Conservation (phyloP, 257 asterid species). For the Anisodus acutangulus region DNA sequence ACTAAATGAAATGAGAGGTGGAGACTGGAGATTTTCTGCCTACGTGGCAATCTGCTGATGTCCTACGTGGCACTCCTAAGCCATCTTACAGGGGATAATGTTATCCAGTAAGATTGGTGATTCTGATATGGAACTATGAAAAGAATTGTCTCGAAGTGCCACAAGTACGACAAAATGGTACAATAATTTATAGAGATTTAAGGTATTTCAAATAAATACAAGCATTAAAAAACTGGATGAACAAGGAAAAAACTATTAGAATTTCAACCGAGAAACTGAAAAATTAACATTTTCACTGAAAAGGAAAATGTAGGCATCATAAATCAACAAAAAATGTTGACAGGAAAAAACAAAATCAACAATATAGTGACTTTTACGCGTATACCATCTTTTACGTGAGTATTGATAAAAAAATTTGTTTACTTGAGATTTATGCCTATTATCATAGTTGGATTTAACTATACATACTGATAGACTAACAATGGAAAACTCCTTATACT, state of each 20-base stretch:
- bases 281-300: neutral
- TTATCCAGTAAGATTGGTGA: constrained; percentile 37
- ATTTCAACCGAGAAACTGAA: neutral
- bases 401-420: too few relatives aligned
- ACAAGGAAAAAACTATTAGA: neutral
- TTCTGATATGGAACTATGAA: neutral
- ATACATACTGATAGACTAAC: too few relatives aligned
- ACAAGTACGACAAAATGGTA: neutral
- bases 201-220: neutral
- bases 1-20: constrained; percentile 36
- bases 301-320: neutral
- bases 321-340: too few relatives aligned
- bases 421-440: too few relatives aligned
- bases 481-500: too few relatives aligned
- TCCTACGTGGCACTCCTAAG: constrained; percentile 39
- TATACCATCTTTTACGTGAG: neutral
- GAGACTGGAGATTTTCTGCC: constrained; percentile 39
- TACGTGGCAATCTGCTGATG: constrained; percentile 32
- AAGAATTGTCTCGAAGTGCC: neutral
- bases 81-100: constrained; percentile 43
- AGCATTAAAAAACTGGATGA: too few relatives aligned
- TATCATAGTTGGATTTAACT: too few relatives aligned
- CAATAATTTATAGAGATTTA: neutral
- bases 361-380: too few relatives aligned
- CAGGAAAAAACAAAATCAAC: too few relatives aligned